Evolutionary conservation across 2,329 filamentous ascomycete genomes (phyloP).

Genomic region (Fusarium paranaense): DNA sequence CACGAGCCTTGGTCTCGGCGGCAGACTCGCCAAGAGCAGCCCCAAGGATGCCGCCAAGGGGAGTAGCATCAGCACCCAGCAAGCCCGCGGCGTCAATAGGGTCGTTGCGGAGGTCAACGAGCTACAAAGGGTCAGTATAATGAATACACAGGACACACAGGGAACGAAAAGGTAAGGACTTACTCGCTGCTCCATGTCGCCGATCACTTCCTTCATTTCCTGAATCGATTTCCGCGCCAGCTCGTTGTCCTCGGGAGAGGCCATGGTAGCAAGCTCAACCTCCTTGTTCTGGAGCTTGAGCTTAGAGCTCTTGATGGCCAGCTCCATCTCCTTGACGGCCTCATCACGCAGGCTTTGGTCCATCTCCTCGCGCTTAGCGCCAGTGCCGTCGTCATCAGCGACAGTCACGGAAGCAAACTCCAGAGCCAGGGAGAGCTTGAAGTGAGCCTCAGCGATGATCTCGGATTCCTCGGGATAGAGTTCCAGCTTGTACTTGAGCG

Average conservation of each 20-base stretch:
- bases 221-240: slow-evolving; percentile 70
- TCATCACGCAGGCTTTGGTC: slow-evolving; percentile 79
- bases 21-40: slow-evolving; percentile 72
- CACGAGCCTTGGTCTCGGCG: slow-evolving; percentile 69
- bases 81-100: slow-evolving; percentile 60
- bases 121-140: slow-evolving; percentile 52
- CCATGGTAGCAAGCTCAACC: slow-evolving; percentile 71
- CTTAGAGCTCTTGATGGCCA: slow-evolving; percentile 78
- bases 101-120: slow-evolving; percentile 74
- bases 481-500: slow-evolving; percentile 81
- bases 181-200: slow-evolving; percentile 82
- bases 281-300: slow-evolving; percentile 78
- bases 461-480: slow-evolving; percentile 85
- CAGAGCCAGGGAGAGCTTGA: slow-evolving; percentile 92
- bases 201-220: slow-evolving; percentile 82
- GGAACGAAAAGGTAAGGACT: slow-evolving; percentile 45
- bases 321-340: slow-evolving; percentile 76
- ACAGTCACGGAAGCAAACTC: slow-evolving; percentile 89
- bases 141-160: background rate
- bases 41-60: slow-evolving; percentile 71
- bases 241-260: slow-evolving; percentile 75
- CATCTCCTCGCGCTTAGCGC: slow-evolving; percentile 62
- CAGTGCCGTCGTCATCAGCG: slow-evolving; percentile 60
- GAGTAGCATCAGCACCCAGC: slow-evolving; percentile 55
- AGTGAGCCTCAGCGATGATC: slow-evolving; percentile 93